phyloP scores from a whole-genome alignment of 805 yeast genomes.

The Cyberlindnera nakhonratchasimensis region DNA sequence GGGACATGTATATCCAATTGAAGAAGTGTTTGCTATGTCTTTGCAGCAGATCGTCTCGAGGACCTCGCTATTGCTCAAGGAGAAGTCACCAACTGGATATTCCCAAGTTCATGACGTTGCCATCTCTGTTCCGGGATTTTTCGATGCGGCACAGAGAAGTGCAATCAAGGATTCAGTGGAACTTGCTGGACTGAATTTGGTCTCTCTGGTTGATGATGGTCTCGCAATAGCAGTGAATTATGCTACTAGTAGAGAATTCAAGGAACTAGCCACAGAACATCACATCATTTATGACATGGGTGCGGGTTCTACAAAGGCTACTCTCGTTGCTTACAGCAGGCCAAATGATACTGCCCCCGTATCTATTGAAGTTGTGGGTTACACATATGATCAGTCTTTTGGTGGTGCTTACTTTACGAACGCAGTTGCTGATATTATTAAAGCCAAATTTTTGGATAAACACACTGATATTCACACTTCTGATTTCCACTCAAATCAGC shows the following conservation, averaged over 20 bases:
- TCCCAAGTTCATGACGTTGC: slow-evolving; percentile 61
- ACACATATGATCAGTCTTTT: slow-evolving; percentile 60
- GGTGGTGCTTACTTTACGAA: slow-evolving; percentile 79
- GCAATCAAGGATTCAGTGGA: slow-evolving; percentile 72
- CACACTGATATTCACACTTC: slow-evolving; percentile 38
- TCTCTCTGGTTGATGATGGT: slow-evolving; percentile 82
- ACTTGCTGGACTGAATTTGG: slow-evolving; percentile 61
- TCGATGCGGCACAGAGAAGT: slow-evolving; percentile 57
- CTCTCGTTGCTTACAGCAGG: slow-evolving; percentile 65
- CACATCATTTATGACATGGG: slow-evolving; percentile 88
- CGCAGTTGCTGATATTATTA: slow-evolving; percentile 56
- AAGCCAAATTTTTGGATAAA: slow-evolving; percentile 51
- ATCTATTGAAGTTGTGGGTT: slow-evolving; percentile 63
- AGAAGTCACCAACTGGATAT: slow-evolving; percentile 46
- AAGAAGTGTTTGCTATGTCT: slow-evolving; percentile 84
- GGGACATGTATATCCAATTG: slow-evolving; percentile 51
- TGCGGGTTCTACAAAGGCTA: slow-evolving; percentile 85
- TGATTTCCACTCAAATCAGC: slow-evolving; percentile 44
- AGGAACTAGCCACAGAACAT: slow-evolving; percentile 42
- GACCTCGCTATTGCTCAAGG: slow-evolving; percentile 58
- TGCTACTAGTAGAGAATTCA: slow-evolving; percentile 54
- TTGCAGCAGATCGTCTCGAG: slow-evolving; percentile 61
- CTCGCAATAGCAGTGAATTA: slow-evolving; percentile 86
- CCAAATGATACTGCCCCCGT: slow-evolving; percentile 39
- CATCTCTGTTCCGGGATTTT: slow-evolving; percentile 74